A percentile compares a stretch with the other conserved stretches of the same genome.
phyloP scores from a whole-genome alignment of 208 protist species.

The Leishmania lainsoni region DNA sequence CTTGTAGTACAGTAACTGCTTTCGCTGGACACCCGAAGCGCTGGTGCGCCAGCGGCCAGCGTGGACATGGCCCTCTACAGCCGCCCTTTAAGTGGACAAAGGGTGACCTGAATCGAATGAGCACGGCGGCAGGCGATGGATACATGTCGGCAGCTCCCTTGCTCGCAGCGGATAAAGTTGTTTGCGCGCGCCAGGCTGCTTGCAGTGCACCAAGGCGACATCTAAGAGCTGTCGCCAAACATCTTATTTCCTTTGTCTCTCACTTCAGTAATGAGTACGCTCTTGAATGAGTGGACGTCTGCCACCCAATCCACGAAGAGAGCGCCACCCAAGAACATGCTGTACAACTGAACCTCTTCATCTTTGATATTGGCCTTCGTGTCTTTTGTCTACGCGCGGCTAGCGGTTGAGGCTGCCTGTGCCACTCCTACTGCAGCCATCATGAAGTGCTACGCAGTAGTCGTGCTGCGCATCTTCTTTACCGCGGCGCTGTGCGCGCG shows the following conservation, averaged over 20 bases:
- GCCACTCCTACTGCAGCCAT: not conserved
- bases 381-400: conserved; percentile 8
- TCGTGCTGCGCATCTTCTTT: conserved; percentile 13
- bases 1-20: conserved; percentile 1
- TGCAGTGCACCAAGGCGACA: too few relatives aligned
- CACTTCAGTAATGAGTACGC: not conserved
- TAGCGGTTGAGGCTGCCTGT: conserved; percentile 6
- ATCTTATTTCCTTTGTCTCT: not conserved
- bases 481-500: conserved; percentile 15
- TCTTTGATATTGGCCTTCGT: conserved; percentile 13
- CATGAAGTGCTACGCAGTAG: not conserved
- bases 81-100: not conserved
- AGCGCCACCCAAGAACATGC: conserved; percentile 7
- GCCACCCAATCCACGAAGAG: not conserved
- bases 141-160: not conserved
- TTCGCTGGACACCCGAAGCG: conserved; percentile 2
- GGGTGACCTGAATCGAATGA: conserved; percentile 2
- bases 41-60: conserved; percentile 8
- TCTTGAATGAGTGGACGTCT: not conserved
- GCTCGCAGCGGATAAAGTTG: not conserved
- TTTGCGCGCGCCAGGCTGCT: not conserved
- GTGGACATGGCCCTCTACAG: not conserved
- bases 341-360: conserved; percentile 13
- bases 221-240: not conserved
- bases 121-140: not conserved